A percentile compares a stretch with the other conserved stretches of the same genome.
Evolutionary conservation across 495 filamentous ascomycete species (phyloP).

Genomic region (Pyrenula aspistea): DNA sequence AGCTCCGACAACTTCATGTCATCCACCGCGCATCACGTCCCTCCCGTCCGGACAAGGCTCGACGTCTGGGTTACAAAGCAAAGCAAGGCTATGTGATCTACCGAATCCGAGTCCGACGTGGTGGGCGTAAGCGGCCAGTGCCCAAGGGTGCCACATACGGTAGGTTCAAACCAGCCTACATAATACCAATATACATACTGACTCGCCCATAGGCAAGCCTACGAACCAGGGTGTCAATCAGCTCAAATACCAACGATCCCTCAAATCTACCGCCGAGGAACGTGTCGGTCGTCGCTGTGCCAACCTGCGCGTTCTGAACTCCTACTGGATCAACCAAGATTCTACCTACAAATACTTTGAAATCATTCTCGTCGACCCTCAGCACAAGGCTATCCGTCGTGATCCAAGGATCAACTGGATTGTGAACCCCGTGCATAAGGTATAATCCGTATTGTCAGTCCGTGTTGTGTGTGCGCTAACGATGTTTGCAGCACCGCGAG

Average conservation of each 20-base stretch:
- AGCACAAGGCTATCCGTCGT: constrained; percentile 99
- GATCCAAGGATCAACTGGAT: constrained; percentile 99
- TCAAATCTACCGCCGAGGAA: constrained; percentile 94
- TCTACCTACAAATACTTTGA: constrained; percentile 99
- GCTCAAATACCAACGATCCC: constrained; percentile 99
- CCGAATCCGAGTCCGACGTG: constrained; percentile 91
- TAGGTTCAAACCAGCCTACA: constrained; percentile 36
- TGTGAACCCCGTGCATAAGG: constrained; percentile 96
- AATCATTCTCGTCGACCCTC: constrained; percentile 97
- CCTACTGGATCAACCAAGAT: constrained; percentile 99
- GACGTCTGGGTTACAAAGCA: constrained; percentile 99
- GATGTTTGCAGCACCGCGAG: constrained; percentile 69
- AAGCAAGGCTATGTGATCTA: constrained; percentile 99
- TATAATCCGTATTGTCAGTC: constrained; percentile 10
- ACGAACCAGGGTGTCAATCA: constrained; percentile 99
- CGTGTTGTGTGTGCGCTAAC: neutral
- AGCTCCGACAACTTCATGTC: constrained; percentile 97
- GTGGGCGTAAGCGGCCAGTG: constrained; percentile 91
- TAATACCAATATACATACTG: neutral
- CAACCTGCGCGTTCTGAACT: constrained; percentile 98
- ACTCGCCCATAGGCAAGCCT: constrained; percentile 67
- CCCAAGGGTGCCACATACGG: constrained; percentile 98
- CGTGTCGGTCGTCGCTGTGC: constrained; percentile 97
- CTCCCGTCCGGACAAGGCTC: constrained; percentile 98
- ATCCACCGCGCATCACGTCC: constrained; percentile 98